Evolutionary conservation across 164 flowering plant species (phyloP).

Genomic region (Echeveria elegans): DNA sequence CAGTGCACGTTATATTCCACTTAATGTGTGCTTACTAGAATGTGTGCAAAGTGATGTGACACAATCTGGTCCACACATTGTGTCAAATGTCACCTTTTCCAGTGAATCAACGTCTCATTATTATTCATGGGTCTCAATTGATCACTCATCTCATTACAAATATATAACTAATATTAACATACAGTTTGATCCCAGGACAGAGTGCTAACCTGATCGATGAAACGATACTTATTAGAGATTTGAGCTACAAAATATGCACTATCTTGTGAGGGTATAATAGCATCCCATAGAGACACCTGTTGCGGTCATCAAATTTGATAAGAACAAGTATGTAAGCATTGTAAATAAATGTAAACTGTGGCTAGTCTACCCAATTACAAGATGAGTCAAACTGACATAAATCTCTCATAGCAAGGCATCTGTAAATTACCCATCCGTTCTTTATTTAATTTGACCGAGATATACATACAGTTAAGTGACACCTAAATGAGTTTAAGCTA

Average conservation of each 20-base stretch:
- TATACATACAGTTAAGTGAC: background rate
- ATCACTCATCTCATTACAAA: no score
- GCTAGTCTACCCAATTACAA: background rate
- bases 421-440: background rate
- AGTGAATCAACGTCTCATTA: no score
- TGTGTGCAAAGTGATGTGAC: no score
- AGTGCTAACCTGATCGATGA: conserved; percentile 55
- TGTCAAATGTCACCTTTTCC: no score
- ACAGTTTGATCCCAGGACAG: background rate
- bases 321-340: background rate
- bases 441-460: background rate
- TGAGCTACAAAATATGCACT: conserved; percentile 61
- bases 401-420: background rate
- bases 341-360: background rate
- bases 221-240: conserved; percentile 65
- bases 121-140: no score
- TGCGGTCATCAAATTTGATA: background rate
- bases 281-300: conserved; percentile 72
- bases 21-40: no score
- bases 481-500: background rate
- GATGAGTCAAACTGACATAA: background rate
- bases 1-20: no score
- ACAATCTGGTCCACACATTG: no score
- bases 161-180: no score
- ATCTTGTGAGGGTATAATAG: conserved; percentile 77